phyloP scores from a whole-genome alignment of 139 green algal genomes.

The Trebouxia sp. region DNA sequence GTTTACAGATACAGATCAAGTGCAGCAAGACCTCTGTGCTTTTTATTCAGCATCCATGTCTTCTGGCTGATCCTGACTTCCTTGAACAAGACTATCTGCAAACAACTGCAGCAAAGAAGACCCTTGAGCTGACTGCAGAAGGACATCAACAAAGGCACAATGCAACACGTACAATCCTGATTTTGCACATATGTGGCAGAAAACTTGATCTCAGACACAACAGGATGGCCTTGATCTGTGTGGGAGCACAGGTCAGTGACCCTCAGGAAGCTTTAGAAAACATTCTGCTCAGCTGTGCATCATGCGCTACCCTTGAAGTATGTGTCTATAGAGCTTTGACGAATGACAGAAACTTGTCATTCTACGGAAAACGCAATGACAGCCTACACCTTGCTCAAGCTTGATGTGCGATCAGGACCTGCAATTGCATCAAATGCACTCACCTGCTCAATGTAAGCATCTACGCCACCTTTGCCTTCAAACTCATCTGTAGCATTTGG shows the following conservation, averaged over 20 bases:
- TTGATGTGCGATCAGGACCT: not conserved
- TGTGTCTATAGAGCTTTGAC: too few relatives aligned
- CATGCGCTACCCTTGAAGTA: too few relatives aligned
- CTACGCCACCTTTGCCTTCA: not conserved
- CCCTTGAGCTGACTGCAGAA: not conserved
- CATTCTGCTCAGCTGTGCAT: too few relatives aligned
- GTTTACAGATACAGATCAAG: not conserved
- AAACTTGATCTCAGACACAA: too few relatives aligned
- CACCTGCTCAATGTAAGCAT: slow-evolving; percentile 26
- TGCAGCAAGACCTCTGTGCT: not conserved
- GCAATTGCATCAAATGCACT: not conserved
- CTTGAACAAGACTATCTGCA: not conserved
- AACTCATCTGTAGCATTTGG: slow-evolving; percentile 31
- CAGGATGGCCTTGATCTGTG: too few relatives aligned
- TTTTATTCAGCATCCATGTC: not conserved
- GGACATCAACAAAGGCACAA: not conserved
- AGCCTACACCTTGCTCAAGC: too few relatives aligned
- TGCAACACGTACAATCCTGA: too few relatives aligned
- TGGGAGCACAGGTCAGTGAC: too few relatives aligned
- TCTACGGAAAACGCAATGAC: too few relatives aligned
- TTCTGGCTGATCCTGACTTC: not conserved
- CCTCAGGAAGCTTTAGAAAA: too few relatives aligned
- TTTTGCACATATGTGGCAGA: too few relatives aligned
- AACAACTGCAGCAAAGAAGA: slow-evolving; percentile 2
- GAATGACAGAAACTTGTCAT: too few relatives aligned